Evolutionary conservation across 139 green algal genomes (phyloP).

Genomic region (Astrephomene gubernaculifera): DNA sequence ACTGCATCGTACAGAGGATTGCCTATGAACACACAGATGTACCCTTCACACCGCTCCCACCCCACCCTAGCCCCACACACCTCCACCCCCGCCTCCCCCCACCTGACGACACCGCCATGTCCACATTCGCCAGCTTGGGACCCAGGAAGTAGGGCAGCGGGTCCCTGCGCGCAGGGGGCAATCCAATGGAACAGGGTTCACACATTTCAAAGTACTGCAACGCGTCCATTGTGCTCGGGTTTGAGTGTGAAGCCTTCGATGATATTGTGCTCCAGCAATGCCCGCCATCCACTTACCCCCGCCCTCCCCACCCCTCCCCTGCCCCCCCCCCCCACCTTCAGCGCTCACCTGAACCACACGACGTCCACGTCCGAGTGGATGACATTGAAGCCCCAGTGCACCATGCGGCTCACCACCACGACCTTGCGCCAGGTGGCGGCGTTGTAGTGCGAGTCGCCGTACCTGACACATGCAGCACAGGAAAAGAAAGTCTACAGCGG

Average conservation of each 20-base stretch:
- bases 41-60: neutral
- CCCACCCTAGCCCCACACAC: neutral
- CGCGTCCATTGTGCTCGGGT: no score
- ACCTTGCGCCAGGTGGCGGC: slow-evolving; percentile 61
- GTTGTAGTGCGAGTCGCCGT: slow-evolving; percentile 51
- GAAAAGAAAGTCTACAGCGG: no score
- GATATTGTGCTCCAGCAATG: no score
- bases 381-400: slow-evolving; percentile 64
- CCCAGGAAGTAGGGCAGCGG: slow-evolving; percentile 61
- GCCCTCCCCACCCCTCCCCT: slow-evolving; percentile 2
- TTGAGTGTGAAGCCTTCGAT: no score
- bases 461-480: slow-evolving; percentile 45
- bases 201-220: no score
- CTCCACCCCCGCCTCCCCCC: neutral
- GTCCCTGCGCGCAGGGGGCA: slow-evolving; percentile 53
- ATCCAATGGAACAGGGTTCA: no score
- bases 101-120: slow-evolving; percentile 54
- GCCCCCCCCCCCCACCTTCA: neutral
- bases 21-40: no score
- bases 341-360: slow-evolving; percentile 44
- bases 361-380: slow-evolving; percentile 60
- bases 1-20: no score
- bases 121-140: slow-evolving; percentile 3
- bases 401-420: slow-evolving; percentile 53
- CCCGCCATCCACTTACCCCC: neutral